Base-by-base conservation (phyloP, 495 filamentous ascomycete genomes). In the Saxispiralis lemnorum region DNA sequence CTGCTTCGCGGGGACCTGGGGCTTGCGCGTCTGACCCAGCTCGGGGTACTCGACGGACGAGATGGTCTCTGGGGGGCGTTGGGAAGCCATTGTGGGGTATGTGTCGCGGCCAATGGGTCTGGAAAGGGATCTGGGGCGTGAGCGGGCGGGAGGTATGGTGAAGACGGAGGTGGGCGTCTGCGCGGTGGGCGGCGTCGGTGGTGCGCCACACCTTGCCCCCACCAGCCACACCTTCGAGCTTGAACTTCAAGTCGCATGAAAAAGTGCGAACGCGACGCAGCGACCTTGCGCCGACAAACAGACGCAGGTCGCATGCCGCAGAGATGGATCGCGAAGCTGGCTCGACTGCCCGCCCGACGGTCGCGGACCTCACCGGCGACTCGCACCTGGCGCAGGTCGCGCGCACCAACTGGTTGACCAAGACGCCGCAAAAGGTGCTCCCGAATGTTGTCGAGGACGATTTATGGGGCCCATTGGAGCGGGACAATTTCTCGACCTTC, bases 401-500 rank as follows among this genome's bases (percentile, higher is more conserved):
- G 42, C 72, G 77, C 51, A 73, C 79, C 53, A 70, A 92, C 61
- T 99, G 89, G 89, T 66, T 88, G 45, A 78, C 76, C 59, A 60
- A 61, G 4, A 59, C 64, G 9, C 63, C 75, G 47, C 62, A 61
- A 47, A 92, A 81, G 66, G 78, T 83, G 55, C 89, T 83, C 66
- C 75, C 78, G 31, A 81, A 92, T 46, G 74, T 87, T 42, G 66
- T 96, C 51, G 89, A 93, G 64, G 70, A 72, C 49, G 81, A 88
- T 51, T 78, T 99, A 34, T 99, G 89, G 83, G 85, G 89, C 63
- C 68, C 74, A 14, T 63, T 99, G 45, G 85, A 96, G 59, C 73
- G 75, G 49, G 77, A 84, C 39, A 66, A 66, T 35, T 95, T 93
- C 56, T 69, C 69, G n/a, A 73, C 73, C 56, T 79, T 72, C 51